Base-by-base conservation (phyloP, 2,329 filamentous ascomycete genomes). In the Epichloe amarillans region DNA sequence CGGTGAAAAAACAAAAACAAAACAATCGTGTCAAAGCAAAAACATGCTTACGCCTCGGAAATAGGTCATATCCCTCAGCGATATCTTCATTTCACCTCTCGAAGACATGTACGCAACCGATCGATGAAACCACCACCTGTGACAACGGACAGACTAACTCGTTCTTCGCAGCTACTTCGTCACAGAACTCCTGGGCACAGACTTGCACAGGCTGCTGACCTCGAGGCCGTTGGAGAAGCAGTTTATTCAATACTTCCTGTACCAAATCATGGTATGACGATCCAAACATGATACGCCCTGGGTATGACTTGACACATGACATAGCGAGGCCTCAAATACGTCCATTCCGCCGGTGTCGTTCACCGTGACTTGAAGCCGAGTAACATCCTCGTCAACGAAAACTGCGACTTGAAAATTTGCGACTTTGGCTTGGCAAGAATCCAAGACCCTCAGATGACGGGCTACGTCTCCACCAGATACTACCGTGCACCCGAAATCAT, bases 221-320 rank as follows among this genome's bases (percentile, higher is more conserved):
- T 97, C 93, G 46, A 79, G 93, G 66, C 93, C 93, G 23, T 82
- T 98, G 49, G 93, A 98, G 77, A 97, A 95, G 74, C 93, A 98
- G 70, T 98, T 98, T 70, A 97, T 98, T 63, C 93, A 98, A 73
- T 98, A 98, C 73, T 98, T 98, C 69, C 80, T 98, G 54, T 98
- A 98, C 71, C 93, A 98, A 72, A 98, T 98, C 63, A 80, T 97
- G 76, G 91, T 96, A 73, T 14, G 41, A 19, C n/a, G 23, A 19
- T 10, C 33, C 11, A 30, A 21, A 21, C n/a, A 17, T 5, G 14
- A 15, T 6, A 14, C 5, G 30, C 21, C 23, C 21, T 19, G 21
- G 11, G 11, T 23, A 35, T 50, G 43, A 50, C 56, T 59, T 59
- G 45, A 60, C 53, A 39, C 49, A 3, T 12, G 6, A 49, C 36